Evolutionary conservation across 768 basidiomycete species (phyloP), one percentile per base, ranked within the genome.

Genomic region (Mrakia blollopis): DNA sequence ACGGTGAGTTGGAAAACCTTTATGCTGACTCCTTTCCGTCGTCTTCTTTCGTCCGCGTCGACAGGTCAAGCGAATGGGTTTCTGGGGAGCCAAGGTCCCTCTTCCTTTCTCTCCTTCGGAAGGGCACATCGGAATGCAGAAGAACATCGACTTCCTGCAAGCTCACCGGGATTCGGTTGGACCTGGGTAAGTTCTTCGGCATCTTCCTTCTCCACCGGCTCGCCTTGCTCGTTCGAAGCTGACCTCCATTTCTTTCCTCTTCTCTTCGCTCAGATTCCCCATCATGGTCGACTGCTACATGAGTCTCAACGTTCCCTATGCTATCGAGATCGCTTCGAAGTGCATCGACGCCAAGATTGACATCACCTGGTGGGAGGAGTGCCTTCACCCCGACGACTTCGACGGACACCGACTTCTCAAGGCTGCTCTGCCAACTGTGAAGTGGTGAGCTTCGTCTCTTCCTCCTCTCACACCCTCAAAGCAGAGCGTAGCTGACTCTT

Each of bases 241-340:
- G 63, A 65, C 63, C 30, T 65, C n/a, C n/a, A n/a, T n/a, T 65
- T 30, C 18, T 8, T n/a, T 65, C 35, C 25, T 32, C 37, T 60
- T 73, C 72, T 30, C 52, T 4, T 13, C 9, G 4, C 61, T 14
- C 50, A 76, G 75, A 75, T 85, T 81, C 81, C 84, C 84, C 1
- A 78, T 85, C 77, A 82, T 83, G 82, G 84, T 85, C 67, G 84
- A 84, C 70, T 85, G 84, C 79, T 84, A 82, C 79, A 83, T 84
- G 82, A 68, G 65, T 14, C 75, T 78, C 71, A 81, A 78, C 65
- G 80, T 82, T 16, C 82, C 80, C 28, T 84, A 84, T 72, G 83
- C 84, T 16, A 81, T 84, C 30, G 81, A 83, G 77, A 79, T 85
- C 6, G 81, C 83, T 2, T 75, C 79, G 72, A 77, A 73, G 35